Evolutionary conservation across 176 grass and related monocot genomes (phyloP), one percentile per base, ranked within the genome.

Genomic region (Oryza rufipogon): DNA sequence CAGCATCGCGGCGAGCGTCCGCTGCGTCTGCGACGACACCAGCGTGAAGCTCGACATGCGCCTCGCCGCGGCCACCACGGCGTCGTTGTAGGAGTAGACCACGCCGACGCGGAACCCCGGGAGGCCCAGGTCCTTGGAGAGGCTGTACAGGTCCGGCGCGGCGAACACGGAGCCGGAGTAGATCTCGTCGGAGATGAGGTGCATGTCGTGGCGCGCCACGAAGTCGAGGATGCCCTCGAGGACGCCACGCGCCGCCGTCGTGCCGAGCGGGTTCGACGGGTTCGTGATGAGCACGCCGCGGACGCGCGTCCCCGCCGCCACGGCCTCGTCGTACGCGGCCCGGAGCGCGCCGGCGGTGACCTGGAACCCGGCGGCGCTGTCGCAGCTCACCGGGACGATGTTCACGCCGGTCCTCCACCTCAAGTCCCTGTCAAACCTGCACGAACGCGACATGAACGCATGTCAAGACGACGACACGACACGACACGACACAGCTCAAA

Each of bases 11-110:
- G 89, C 81, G 71, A 97, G 85, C 87, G 85, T 86, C 75, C 86
- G 90, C 90, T 97, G 94, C 44, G 94, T 97, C 78, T 97, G 94
- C 65, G 94, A 94, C 12, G 94, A 97, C 16, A 97, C 91, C 25
- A 97, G 94, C 54, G 89, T 97, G 91, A 94, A 97, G 87, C 94
- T 97, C 9, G 94, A 94, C 94, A 97, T 97, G 82, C 94, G 90
- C 10, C 94, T 86, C 32, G 94, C 94, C 11, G 91, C 73, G 74
- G 91, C 90, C 38, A 97, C 91, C 63, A 97, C 94, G 52, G 77
- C 82, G 74, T 97, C 78, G 85, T 92, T 97, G 80, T 94, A 92
- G 12, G 94, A 97, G 84, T 97, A 97, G 20, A 94, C 90, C 0
- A 87, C 83, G 65, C 94, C 94, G 13, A 92, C 89, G 60, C 94